phyloP scores from a whole-genome alignment of 2,329 filamentous ascomycete species.

The Beauveria brongniartii region DNA sequence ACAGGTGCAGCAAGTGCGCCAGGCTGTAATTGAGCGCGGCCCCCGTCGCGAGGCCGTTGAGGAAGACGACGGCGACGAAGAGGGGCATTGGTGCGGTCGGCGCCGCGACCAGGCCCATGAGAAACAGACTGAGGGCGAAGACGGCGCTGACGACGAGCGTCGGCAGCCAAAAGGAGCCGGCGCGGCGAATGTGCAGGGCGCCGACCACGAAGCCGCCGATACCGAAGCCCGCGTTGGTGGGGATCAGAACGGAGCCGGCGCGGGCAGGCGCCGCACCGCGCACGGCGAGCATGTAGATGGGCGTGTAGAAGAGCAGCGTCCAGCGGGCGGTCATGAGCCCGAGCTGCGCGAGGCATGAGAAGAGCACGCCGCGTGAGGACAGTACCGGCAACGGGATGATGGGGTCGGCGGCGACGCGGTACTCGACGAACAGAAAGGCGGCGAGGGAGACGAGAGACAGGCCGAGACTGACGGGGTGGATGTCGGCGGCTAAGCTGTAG shows the following conservation, averaged over 20 bases:
- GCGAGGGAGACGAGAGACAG: constrained; percentile 45
- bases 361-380: constrained; percentile 58
- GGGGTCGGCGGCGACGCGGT: constrained; percentile 55
- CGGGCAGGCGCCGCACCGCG: constrained; percentile 59
- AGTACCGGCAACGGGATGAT: constrained; percentile 68
- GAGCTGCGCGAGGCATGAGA: constrained; percentile 67
- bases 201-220: constrained; percentile 66
- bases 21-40: constrained; percentile 73
- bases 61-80: constrained; percentile 55
- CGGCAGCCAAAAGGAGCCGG: constrained; percentile 64
- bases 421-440: constrained; percentile 56
- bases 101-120: constrained; percentile 47
- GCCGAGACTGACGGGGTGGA: constrained; percentile 52
- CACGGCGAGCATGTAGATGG: constrained; percentile 71
- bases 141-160: constrained; percentile 51
- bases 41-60: constrained; percentile 66
- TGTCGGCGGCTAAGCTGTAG: constrained; percentile 56
- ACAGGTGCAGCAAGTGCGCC: constrained; percentile 70
- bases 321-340: constrained; percentile 76
- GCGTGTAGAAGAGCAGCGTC: constrained; percentile 73
- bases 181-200: constrained; percentile 64
- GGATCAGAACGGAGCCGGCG: constrained; percentile 69
- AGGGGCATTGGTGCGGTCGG: constrained; percentile 38
- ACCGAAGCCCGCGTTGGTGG: constrained; percentile 75
- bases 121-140: constrained; percentile 53